Percentiles rank a stretch among this genome's conserved stretches.
Conservation (phyloP, 768 basidiomycete species). For the Peribolospora kevripleyi region DNA sequence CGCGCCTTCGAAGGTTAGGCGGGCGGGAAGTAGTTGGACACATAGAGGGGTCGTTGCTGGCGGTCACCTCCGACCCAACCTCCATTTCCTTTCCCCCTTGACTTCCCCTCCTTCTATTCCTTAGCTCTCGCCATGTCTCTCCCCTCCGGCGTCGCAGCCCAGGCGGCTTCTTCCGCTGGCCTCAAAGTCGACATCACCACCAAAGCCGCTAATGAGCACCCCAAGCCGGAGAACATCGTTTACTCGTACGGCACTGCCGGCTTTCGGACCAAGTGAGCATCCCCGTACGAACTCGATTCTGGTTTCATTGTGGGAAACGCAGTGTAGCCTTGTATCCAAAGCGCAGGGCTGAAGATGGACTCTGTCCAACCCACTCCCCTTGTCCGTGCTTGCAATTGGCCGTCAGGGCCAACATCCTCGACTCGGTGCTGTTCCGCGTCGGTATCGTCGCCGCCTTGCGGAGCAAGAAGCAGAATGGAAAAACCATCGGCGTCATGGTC, state of each 20-base stretch:
- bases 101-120: too few species aligned
- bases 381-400: not conserved
- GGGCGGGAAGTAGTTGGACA: too few species aligned
- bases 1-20: too few species aligned
- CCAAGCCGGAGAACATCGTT: conserved; percentile 16
- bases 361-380: not conserved
- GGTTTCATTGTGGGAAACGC: not conserved
- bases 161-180: too few species aligned
- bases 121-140: too few species aligned
- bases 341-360: too few species aligned
- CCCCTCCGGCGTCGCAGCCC: too few species aligned
- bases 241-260: conserved; percentile 26
- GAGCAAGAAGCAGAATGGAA: conserved; percentile 75
- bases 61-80: too few species aligned
- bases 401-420: conserved; percentile 26
- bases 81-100: too few species aligned
- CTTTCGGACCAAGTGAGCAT: conserved; percentile 22
- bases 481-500: conserved; percentile 90
- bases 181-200: conserved; percentile 11
- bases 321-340: too few species aligned
- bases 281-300: not conserved
- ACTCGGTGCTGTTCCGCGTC: conserved; percentile 81
- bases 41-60: too few species aligned
- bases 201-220: conserved; percentile 17
- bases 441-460: conserved; percentile 71